These are phyloP conservation scores for Amanita rimosa DNA, from an alignment of 768 basidiomycete genomes.

Conservation along the genomic window DNA sequence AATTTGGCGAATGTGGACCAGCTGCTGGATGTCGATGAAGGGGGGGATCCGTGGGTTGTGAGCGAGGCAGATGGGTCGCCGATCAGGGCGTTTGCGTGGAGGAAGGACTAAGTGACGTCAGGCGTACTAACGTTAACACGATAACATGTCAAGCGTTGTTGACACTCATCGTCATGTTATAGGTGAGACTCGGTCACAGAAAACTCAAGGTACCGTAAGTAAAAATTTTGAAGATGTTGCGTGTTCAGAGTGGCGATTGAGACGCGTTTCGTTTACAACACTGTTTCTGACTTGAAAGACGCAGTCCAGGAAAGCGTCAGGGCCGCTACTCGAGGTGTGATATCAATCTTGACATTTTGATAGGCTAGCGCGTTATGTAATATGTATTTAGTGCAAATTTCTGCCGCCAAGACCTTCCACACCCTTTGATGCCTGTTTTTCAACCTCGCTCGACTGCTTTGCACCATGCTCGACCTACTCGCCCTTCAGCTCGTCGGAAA, in stretches of 20 bases:
- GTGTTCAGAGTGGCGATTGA: background rate
- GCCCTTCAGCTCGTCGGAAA: background rate
- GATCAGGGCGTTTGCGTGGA: constrained; percentile 49
- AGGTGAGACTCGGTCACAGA: too few species aligned
- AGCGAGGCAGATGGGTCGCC: constrained; percentile 56
- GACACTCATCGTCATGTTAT: too few species aligned
- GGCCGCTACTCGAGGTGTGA: too few species aligned
- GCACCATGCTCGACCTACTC: background rate
- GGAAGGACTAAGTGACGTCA: constrained; percentile 2
- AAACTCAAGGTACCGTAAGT: constrained; percentile 33
- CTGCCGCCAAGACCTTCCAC: too few species aligned
- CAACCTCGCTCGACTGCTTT: background rate
- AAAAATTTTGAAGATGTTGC: background rate
- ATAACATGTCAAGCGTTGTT: too few species aligned
- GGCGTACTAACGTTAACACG: background rate
- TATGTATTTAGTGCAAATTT: background rate
- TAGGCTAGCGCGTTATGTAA: background rate
- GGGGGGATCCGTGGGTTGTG: constrained; percentile 31
- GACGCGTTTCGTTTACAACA: background rate
- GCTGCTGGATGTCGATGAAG: constrained; percentile 15
- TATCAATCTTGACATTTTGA: too few species aligned
- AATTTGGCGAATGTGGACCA: constrained; percentile 48
- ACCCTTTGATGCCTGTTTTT: background rate
- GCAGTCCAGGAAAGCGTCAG: constrained; percentile 18
- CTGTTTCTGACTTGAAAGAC: too few species aligned